Evolutionary conservation across 768 basidiomycete genomes (phyloP).

Genomic region (Tulasnella sp.): DNA sequence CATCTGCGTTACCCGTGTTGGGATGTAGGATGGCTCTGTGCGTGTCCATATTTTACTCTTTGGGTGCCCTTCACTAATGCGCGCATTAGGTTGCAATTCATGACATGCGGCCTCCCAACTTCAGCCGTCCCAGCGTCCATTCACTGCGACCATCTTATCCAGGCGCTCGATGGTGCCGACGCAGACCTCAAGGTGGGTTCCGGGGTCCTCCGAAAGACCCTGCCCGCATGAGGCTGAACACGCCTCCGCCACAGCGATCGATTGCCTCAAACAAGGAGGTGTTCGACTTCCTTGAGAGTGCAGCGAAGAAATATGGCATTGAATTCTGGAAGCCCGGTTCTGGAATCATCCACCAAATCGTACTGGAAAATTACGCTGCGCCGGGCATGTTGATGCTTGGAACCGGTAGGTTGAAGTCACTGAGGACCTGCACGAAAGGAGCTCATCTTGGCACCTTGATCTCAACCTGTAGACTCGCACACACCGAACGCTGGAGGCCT

Average conservation of each 20-base stretch:
- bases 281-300: conserved; percentile 95
- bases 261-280: conserved; percentile 92
- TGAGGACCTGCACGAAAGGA: not conserved
- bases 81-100: conserved; percentile 82
- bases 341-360: conserved; percentile 96
- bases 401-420: conserved; percentile 57
- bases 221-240: not conserved
- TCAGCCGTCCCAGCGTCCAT: conserved; percentile 77
- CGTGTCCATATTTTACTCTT: conserved; percentile 41
- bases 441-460: not conserved
- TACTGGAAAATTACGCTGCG: conserved; percentile 96
- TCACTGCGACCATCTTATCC: conserved; percentile 98
- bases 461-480: conserved; percentile 71
- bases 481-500: conserved; percentile 98
- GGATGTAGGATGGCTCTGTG: conserved; percentile 78
- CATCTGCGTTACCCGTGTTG: not conserved
- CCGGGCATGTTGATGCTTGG: conserved; percentile 93
- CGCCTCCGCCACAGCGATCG: conserved; percentile 58
- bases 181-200: conserved; percentile 73
- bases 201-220: not conserved
- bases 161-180: conserved; percentile 86
- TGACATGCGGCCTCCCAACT: conserved; percentile 86
- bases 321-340: conserved; percentile 98
- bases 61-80: not conserved
- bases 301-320: conserved; percentile 83